phyloP scores from a whole-genome alignment of 805 yeast species.

The Jamesozyma rosinii region DNA sequence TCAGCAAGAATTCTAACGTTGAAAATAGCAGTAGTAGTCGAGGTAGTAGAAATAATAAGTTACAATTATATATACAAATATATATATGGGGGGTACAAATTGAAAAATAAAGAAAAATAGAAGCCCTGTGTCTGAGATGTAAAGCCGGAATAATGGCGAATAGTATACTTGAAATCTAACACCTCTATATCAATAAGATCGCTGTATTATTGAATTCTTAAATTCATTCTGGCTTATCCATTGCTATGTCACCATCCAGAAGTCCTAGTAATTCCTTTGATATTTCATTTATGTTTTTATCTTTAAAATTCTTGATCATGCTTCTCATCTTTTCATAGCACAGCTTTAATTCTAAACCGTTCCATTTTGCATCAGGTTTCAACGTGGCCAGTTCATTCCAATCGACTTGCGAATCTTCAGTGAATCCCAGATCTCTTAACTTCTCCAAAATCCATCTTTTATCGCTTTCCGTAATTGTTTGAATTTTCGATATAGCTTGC shows the following conservation, averaged over 20 bases:
- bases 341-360: slow-evolving; percentile 49
- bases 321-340: slow-evolving; percentile 54
- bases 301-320: slow-evolving; percentile 40
- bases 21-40: no score
- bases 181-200: no score
- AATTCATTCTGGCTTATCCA: slow-evolving; percentile 1
- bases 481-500: slow-evolving; percentile 40
- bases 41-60: background rate
- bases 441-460: slow-evolving; percentile 42
- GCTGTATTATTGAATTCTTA: no score
- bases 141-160: no score
- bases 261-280: slow-evolving; percentile 23
- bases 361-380: slow-evolving; percentile 42
- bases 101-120: background rate
- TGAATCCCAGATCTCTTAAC: slow-evolving; percentile 37
- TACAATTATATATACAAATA: background rate
- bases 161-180: no score
- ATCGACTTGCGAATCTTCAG: slow-evolving; percentile 37
- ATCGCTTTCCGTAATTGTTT: slow-evolving; percentile 39
- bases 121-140: background rate
- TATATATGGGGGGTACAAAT: background rate
- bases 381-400: slow-evolving; percentile 47
- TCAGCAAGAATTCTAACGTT: no score
- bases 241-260: slow-evolving; percentile 2
- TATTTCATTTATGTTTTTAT: slow-evolving; percentile 32